Evolutionary conservation across 1,284 basidiomycete species (phyloP).

Genomic region (Gymnopus androsaceus): DNA sequence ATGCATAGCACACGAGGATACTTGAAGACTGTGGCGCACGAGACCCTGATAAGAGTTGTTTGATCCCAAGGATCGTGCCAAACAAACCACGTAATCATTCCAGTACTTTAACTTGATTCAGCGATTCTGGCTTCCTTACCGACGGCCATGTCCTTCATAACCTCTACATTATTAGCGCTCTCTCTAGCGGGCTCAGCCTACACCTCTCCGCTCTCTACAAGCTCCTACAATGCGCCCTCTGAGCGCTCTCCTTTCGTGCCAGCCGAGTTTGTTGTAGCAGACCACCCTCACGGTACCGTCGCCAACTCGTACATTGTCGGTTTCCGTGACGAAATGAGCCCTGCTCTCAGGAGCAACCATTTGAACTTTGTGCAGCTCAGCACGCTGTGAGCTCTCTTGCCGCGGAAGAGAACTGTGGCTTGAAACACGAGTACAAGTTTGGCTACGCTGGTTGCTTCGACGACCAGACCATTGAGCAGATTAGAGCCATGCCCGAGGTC

Average conservation of each 20-base stretch:
- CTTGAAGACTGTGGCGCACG: not conserved
- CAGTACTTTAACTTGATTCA: not conserved
- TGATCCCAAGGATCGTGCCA: not conserved
- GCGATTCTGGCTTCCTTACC: not conserved
- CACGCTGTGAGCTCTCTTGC: constrained; percentile 58
- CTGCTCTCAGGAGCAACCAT: constrained; percentile 68
- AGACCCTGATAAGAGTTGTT: not conserved
- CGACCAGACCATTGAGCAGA: constrained; percentile 70
- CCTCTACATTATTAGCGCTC: constrained; percentile 41
- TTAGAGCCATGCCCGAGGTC: constrained; percentile 89
- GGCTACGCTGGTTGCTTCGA: constrained; percentile 91
- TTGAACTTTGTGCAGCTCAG: constrained; percentile 66
- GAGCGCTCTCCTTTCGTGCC: constrained; percentile 47
- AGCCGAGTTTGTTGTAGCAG: constrained; percentile 56
- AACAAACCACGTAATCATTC: not conserved
- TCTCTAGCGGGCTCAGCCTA: constrained; percentile 42
- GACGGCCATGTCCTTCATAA: constrained; percentile 42
- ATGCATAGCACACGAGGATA: not conserved
- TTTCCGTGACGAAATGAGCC: constrained; percentile 67
- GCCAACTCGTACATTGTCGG: constrained; percentile 92
- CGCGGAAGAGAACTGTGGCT: constrained; percentile 48
- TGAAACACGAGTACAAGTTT: constrained; percentile 69
- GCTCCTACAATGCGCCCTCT: constrained; percentile 41
- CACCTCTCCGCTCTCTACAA: constrained; percentile 70
- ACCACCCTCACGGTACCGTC: constrained; percentile 71